These are phyloP conservation scores for Caryopteris hybrid DNA, from an alignment of 305 asterid species.

Conservation along the genomic window DNA sequence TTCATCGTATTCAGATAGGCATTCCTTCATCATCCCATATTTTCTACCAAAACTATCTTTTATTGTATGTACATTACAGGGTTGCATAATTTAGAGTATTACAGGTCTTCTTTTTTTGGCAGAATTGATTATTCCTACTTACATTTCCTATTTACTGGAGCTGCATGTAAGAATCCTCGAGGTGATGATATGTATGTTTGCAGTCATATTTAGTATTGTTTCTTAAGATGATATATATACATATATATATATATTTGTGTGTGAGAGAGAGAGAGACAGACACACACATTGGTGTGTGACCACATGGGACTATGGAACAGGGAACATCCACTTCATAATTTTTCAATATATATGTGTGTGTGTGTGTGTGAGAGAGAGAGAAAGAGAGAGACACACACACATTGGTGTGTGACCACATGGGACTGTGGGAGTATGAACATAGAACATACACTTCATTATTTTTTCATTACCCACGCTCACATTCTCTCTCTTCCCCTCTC, in stretches of 20 bases:
- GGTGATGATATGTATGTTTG: neutral
- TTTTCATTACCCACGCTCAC: too few species aligned
- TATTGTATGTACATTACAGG: conserved; percentile 17
- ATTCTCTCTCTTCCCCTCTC: too few species aligned
- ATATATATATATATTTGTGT: too few species aligned
- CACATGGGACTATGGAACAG: neutral
- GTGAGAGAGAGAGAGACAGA: too few species aligned
- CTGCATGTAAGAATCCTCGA: neutral
- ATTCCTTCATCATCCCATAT: neutral
- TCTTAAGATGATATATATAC: neutral
- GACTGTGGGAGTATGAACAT: too few species aligned
- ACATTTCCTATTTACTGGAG: neutral
- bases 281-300: neutral
- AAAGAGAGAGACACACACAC: too few species aligned
- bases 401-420: too few species aligned
- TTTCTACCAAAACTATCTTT: neutral
- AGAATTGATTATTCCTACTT: neutral
- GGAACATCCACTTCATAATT: neutral
- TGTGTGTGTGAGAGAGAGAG: too few species aligned
- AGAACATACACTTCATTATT: neutral
- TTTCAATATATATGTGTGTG: too few species aligned
- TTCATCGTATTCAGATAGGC: neutral
- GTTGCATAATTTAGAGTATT: neutral
- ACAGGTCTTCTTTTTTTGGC: neutral
- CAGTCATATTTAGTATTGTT: neutral